phyloP scores from a whole-genome alignment of 257 asterid species.

The Gentiana macrophylla region DNA sequence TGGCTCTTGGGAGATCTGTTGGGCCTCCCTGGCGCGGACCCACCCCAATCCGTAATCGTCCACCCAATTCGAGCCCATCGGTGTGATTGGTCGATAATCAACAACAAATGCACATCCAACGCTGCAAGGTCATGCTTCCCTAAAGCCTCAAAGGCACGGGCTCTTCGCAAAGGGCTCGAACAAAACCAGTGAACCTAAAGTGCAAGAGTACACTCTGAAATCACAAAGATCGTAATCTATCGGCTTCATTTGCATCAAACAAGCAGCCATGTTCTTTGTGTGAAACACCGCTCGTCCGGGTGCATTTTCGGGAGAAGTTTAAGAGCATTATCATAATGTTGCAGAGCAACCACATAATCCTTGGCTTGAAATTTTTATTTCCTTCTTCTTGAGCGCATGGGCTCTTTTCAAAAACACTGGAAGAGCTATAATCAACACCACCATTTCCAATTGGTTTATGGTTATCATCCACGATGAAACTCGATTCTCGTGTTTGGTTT shows the following conservation, averaged over 20 bases:
- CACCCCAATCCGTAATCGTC: conserved; percentile 50
- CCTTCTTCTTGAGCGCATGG: conserved; percentile 94
- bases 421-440: conserved; percentile 43
- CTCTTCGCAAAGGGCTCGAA: conserved; percentile 74
- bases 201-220: conserved; percentile 67
- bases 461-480: conserved; percentile 18
- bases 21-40: conserved; percentile 73
- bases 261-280: conserved; percentile 85
- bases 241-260: conserved; percentile 32
- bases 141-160: conserved; percentile 76
- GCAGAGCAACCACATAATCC: conserved; percentile 70
- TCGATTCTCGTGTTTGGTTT: conserved; percentile 25
- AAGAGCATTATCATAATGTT: conserved; percentile 72
- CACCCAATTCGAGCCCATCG: conserved; percentile 73
- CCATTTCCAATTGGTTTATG: conserved; percentile 52
- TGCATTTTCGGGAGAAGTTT: conserved; percentile 66
- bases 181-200: conserved; percentile 67
- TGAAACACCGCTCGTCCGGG: conserved; percentile 90
- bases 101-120: conserved; percentile 64
- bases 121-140: conserved; percentile 79
- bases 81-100: conserved; percentile 49
- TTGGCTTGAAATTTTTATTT: conserved; percentile 69
- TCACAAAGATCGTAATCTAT: conserved; percentile 21
- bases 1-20: conserved; percentile 94
- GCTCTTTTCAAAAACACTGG: conserved; percentile 59